Evolutionary conservation across 225 moss, liverwort and hornwort species (phyloP).

Genomic region (Takakia lepidozioides): DNA sequence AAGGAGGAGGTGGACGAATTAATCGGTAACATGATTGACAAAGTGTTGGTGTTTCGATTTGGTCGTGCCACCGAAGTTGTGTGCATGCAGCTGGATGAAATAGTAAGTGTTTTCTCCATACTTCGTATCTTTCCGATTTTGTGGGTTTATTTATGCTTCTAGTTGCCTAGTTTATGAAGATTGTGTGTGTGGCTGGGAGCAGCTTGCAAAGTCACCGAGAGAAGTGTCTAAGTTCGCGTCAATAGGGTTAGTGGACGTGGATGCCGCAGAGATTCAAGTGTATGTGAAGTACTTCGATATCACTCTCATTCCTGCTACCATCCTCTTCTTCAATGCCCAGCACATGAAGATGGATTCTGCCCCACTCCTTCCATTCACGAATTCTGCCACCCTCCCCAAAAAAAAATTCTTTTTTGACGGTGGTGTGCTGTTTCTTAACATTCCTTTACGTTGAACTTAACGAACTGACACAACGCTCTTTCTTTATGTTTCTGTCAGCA

Average conservation of each 20-base stretch:
- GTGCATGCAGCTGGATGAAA: slow-evolving; percentile 94
- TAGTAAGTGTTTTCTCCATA: slow-evolving; percentile 24
- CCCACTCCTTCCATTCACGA: too few species aligned
- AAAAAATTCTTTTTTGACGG: too few species aligned
- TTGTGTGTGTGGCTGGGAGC: slow-evolving; percentile 9
- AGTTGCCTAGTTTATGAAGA: too few species aligned
- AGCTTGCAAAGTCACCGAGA: slow-evolving; percentile 81
- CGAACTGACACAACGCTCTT: too few species aligned
- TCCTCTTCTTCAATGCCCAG: slow-evolving; percentile 98
- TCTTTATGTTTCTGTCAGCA: too few species aligned
- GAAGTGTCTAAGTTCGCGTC: slow-evolving; percentile 88
- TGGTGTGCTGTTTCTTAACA: too few species aligned
- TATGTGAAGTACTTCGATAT: slow-evolving; percentile 92
- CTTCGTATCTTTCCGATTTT: too few species aligned
- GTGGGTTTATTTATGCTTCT: too few species aligned
- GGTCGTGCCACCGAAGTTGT: slow-evolving; percentile 79
- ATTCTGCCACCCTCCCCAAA: too few species aligned
- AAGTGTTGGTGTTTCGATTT: slow-evolving; percentile 85
- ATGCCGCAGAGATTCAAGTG: slow-evolving; percentile 70
- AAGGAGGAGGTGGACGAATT: slow-evolving; percentile 84
- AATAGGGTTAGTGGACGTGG: slow-evolving; percentile 83
- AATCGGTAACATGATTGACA: slow-evolving; percentile 82
- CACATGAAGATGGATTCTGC: slow-evolving; percentile 99
- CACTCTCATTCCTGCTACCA: slow-evolving; percentile 76
- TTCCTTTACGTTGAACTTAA: too few species aligned